phyloP scores from a whole-genome alignment of 2,329 filamentous ascomycete genomes.

The Fragosphaeria purpurea region DNA sequence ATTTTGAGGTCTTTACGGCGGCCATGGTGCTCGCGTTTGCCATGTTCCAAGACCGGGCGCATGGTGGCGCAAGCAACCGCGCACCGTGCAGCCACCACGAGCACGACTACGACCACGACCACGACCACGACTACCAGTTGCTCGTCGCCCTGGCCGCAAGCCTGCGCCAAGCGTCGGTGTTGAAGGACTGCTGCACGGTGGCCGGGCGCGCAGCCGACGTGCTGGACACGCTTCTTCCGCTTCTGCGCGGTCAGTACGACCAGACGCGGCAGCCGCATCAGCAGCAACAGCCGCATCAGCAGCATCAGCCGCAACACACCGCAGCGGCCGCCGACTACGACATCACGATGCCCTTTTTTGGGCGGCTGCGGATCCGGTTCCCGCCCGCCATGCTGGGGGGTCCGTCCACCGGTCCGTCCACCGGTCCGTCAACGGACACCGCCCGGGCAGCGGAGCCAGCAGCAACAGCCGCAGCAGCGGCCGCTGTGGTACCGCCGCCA shows the following conservation, averaged over 20 bases:
- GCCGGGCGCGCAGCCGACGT: constrained; percentile 2
- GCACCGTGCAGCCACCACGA: too few relatives aligned
- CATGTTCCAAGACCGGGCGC: neutral
- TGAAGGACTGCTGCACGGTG: constrained; percentile 1
- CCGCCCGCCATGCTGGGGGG: neutral
- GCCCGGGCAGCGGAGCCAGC: neutral
- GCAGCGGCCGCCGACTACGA: neutral
- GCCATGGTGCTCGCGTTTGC: constrained; percentile 1
- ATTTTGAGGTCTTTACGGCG: constrained; percentile 1
- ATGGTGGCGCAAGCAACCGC: too few relatives aligned
- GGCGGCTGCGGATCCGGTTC: neutral
- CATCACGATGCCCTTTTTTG: constrained; percentile 2
- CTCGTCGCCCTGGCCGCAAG: neutral
- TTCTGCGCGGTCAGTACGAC: neutral
- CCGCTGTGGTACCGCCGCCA: too few relatives aligned
- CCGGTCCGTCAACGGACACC: too few relatives aligned
- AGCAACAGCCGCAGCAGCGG: too few relatives aligned
- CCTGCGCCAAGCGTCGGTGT: neutral
- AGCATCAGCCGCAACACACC: too few relatives aligned
- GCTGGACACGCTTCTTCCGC: constrained; percentile 1
- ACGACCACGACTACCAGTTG: neutral
- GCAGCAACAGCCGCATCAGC: too few relatives aligned
- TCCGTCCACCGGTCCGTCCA: too few relatives aligned
- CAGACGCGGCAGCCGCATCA: too few relatives aligned
- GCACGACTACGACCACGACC: too few relatives aligned